phyloP scores from a whole-genome alignment of 1,284 basidiomycete genomes.

The Melanopsichium pennsylvanicum region DNA sequence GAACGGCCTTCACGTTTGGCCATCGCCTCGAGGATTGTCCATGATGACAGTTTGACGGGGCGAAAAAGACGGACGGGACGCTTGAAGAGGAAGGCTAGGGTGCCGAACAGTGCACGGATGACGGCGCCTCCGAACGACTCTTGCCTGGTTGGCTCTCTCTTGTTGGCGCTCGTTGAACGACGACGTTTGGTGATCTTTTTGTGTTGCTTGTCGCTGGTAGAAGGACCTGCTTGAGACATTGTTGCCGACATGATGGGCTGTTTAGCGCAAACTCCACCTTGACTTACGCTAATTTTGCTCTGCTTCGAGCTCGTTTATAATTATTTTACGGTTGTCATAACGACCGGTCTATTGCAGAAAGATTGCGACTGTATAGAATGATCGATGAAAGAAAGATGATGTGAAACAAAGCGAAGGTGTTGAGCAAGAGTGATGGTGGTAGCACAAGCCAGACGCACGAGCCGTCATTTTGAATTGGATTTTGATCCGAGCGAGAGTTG shows the following conservation, averaged over 20 bases:
- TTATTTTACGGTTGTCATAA: no score
- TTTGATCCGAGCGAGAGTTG: no score
- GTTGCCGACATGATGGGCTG: slow-evolving; percentile 12
- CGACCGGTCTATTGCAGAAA: no score
- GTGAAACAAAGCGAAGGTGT: no score
- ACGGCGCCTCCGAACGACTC: slow-evolving; percentile 59
- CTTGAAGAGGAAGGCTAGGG: slow-evolving; percentile 67
- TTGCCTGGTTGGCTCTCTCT: slow-evolving; percentile 25
- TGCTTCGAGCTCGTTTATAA: no score
- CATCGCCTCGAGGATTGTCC: slow-evolving; percentile 65
- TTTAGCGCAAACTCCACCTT: neutral
- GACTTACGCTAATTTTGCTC: no score
- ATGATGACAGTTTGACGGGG: slow-evolving; percentile 65
- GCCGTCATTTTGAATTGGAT: no score
- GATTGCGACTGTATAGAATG: no score
- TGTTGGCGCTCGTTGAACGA: slow-evolving; percentile 3
- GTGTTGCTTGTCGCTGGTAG: slow-evolving; percentile 1
- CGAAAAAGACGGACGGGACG: slow-evolving; percentile 66
- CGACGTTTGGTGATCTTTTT: slow-evolving; percentile 19
- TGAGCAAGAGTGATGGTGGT: slow-evolving; percentile 3
- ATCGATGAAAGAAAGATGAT: no score
- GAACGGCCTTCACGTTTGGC: slow-evolving; percentile 64
- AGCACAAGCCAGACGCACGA: slow-evolving; percentile 3
- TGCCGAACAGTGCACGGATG: slow-evolving; percentile 61
- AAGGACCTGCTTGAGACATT: slow-evolving; percentile 1